These are phyloP conservation scores for Stylonectria norvegica DNA, from an alignment of 2,329 filamentous ascomycete species.

Conservation along the genomic window DNA sequence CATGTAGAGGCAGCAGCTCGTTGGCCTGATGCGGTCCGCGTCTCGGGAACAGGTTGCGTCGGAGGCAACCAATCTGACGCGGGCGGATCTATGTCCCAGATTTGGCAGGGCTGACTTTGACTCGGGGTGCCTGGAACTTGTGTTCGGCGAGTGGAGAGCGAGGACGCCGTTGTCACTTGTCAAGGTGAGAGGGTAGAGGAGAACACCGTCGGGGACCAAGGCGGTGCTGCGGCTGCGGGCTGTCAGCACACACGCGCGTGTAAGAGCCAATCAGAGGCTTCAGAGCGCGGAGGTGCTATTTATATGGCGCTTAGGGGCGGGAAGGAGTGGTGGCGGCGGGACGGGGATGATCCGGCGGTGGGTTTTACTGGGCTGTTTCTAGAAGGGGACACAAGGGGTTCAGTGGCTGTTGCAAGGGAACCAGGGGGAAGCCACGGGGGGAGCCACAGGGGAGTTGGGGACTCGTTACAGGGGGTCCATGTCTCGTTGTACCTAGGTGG, in stretches of 20 bases:
- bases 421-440: too few relatives aligned
- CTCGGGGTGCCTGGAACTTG: not conserved
- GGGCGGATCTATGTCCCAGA: not conserved
- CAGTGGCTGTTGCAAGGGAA: not conserved
- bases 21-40: not conserved
- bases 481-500: too few relatives aligned
- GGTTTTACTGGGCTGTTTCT: not conserved
- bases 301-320: too few relatives aligned
- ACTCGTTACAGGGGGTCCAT: too few relatives aligned
- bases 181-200: not conserved
- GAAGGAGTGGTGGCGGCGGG: slow-evolving; percentile 6
- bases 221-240: slow-evolving; percentile 14
- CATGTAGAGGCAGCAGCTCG: too few relatives aligned
- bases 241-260: slow-evolving; percentile 19
- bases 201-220: slow-evolving; percentile 1
- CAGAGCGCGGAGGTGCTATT: slow-evolving; percentile 5
- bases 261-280: slow-evolving; percentile 20
- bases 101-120: not conserved
- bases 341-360: slow-evolving; percentile 2
- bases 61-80: not conserved
- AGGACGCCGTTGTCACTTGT: too few relatives aligned
- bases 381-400: too few relatives aligned
- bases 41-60: too few relatives aligned
- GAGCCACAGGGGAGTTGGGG: too few relatives aligned
- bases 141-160: not conserved